phyloP scores from a whole-genome alignment of 768 basidiomycete genomes.

The Cystobasidiopsis lactophilus region DNA sequence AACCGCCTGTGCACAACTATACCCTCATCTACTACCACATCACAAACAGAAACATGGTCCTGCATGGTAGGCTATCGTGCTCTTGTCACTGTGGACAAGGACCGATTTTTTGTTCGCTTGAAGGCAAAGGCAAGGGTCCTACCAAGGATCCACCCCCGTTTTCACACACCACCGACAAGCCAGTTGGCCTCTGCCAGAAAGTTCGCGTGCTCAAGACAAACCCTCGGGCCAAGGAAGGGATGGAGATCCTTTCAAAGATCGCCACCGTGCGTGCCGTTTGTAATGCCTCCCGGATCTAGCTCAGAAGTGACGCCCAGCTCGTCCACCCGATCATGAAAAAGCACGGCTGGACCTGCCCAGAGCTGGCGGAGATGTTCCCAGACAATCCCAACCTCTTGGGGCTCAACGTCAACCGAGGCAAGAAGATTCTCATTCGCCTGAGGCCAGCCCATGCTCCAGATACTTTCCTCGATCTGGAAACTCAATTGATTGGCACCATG shows the following conservation, averaged over 20 bases:
- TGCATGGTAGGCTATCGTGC: no score
- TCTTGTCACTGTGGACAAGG: no score
- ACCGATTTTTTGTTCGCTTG: no score
- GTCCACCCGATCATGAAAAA: conserved; percentile 89
- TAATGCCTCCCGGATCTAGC: background rate
- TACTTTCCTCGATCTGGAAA: conserved; percentile 29
- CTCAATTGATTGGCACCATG: conserved; percentile 60
- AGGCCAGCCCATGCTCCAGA: conserved; percentile 30
- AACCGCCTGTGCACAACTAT: no score
- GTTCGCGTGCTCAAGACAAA: conserved; percentile 46
- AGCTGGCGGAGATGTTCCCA: conserved; percentile 70
- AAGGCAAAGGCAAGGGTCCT: background rate
- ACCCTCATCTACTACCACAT: no score
- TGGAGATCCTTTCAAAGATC: conserved; percentile 43
- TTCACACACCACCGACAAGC: background rate
- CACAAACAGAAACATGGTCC: no score
- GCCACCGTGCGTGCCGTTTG: conserved; percentile 29
- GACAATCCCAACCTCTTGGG: conserved; percentile 49
- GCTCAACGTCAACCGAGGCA: conserved; percentile 41
- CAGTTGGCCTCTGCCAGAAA: conserved; percentile 5
- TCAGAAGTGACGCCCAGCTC: conserved; percentile 22
- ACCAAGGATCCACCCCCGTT: background rate
- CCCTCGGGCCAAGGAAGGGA: conserved; percentile 45
- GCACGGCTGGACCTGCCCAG: conserved; percentile 40
- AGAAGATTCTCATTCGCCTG: conserved; percentile 62